Base-by-base conservation (phyloP, 1,284 basidiomycete genomes). In the Puccinia horiana region DNA sequence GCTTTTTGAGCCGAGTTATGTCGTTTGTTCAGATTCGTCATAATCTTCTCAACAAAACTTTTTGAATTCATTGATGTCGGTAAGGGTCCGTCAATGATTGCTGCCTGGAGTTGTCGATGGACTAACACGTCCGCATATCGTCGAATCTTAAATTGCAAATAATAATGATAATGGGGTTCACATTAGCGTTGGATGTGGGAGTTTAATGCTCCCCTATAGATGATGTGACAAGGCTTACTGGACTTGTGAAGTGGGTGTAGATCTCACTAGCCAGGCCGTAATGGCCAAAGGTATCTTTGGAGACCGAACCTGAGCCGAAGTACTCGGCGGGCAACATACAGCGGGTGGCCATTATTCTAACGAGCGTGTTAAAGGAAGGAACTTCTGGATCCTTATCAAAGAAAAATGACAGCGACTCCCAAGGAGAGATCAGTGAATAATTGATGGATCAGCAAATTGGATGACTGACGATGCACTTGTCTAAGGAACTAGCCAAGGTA, bases 311-410 rank as follows among this genome's bases (percentile, higher is more conserved):
- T 0, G 95, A 93, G 86, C 94, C 95, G 88, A 99, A 98, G 88
- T 99, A 99, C 87, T 99, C 97, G 40, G 97, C 97, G 0, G 95
- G 93, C 26, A 98, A 90, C 97, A 99, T 98, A 87, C 97, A 99
- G 26, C 97, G 90, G 0, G 97, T 99, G 1, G 97, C 96, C 95
- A 99, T 98, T 87, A 99, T 98, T 65, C 97, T 92, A 69, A 99
- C 96, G 18, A 99, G 91, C 0, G 95, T 99, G 86, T 99, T 99
- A 89, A 99, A 98, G 3, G 94, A 92, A 0, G 94, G 93, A 85
- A 94, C 91, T 11, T 88, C 87, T 0, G 92, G 90, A 86, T 96
- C 94, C 92, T 94, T 14, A 9, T 42, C 23, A 84, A 65, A 79
- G 32, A 81, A 37, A 56, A 58, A 40, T 29, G 44, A 79, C n/a